Base-by-base conservation (phyloP, 1,284 basidiomycete species). In the Peniophora sp. region DNA sequence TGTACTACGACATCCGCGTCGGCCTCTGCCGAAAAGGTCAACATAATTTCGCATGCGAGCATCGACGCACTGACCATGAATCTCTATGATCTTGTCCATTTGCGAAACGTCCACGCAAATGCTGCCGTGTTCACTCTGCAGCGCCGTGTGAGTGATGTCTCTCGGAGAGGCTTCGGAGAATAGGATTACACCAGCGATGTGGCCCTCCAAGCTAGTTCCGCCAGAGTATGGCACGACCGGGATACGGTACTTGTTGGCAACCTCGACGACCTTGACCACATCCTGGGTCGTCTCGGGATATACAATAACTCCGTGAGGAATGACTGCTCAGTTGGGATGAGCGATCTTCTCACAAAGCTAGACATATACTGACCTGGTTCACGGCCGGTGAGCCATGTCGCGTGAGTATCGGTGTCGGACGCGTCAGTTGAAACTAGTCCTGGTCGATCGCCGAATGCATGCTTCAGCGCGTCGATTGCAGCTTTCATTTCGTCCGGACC, bases 1-100 rank as follows among this genome's bases (percentile, higher is more conserved):
- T 93, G 90, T 54, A 87, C 89, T 1, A 89, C 80, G 10, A 90
- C 68, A 61, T 94, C 91, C 9, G 85, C 83, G 61, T 96, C 92
- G 8, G 75, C 77, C 66, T 85, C 87, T 89, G 49, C 12, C 27
- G 6, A 12, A 32, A 16, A 6, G 38, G 16, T 20, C 8, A 41
- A 8, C 16, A 41, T n/a, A 6, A 20, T 8, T 41, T 41, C 38
- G 38, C 8, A n/a, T 20, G n/a, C 16, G 6, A 8, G 19, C 8
- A 8, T 41, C 5, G 5, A 6, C 38, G 38, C n/a, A 8, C 71
- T 24, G 55, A 85, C 88, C 83, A 61, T 92, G 78, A 47, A 94
- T 82, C 50, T 78, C 75, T 16, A 96, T 61, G 48, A 97, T 88
- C 54, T 79, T 77, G 65, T 94, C 81, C 95, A 98, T 97, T 12